Evolutionary conservation across 1,284 basidiomycete species (phyloP).

Genomic region (Cystobasidium slooffiae): DNA sequence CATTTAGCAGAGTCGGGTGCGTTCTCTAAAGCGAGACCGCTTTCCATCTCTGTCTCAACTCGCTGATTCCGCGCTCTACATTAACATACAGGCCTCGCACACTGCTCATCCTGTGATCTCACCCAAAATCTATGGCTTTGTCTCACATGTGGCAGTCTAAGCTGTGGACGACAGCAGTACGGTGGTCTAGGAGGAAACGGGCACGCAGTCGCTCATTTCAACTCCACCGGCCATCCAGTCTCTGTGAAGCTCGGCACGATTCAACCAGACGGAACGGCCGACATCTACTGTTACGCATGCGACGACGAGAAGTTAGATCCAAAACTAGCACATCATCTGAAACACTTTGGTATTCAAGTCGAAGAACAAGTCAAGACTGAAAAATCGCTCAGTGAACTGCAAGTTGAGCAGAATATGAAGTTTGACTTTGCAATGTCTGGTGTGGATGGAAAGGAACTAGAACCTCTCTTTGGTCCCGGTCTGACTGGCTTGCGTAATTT

Average conservation of each 20-base stretch:
- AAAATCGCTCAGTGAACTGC: slow-evolving; percentile 95
- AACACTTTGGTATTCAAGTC: slow-evolving; percentile 85
- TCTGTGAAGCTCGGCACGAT: slow-evolving; percentile 97
- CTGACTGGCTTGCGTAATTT: slow-evolving; percentile 89
- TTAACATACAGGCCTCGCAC: slow-evolving; percentile 66
- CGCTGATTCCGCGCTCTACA: slow-evolving; percentile 41
- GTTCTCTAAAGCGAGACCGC: slow-evolving; percentile 29
- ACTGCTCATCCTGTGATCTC: slow-evolving; percentile 77
- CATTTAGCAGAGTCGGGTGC: slow-evolving; percentile 65
- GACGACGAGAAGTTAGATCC: slow-evolving; percentile 85
- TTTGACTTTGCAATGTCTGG: slow-evolving; percentile 93
- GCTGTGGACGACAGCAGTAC: slow-evolving; percentile 86
- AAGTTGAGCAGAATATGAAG: slow-evolving; percentile 94
- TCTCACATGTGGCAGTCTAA: slow-evolving; percentile 89
- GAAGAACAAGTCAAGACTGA: slow-evolving; percentile 86
- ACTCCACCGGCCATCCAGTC: slow-evolving; percentile 75
- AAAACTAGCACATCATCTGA: slow-evolving; percentile 73
- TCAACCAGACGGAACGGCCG: slow-evolving; percentile 89
- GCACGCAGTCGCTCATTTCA: slow-evolving; percentile 82
- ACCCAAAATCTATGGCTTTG: slow-evolving; percentile 95
- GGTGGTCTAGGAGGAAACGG: slow-evolving; percentile 87
- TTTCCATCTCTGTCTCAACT: not conserved
- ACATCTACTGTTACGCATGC: slow-evolving; percentile 93
- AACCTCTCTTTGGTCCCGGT: slow-evolving; percentile 86
- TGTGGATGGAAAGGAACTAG: slow-evolving; percentile 84